These are phyloP conservation scores for Dryadomyces sulphureus DNA, from an alignment of 2,329 filamentous ascomycete genomes.

Conservation along the genomic window DNA sequence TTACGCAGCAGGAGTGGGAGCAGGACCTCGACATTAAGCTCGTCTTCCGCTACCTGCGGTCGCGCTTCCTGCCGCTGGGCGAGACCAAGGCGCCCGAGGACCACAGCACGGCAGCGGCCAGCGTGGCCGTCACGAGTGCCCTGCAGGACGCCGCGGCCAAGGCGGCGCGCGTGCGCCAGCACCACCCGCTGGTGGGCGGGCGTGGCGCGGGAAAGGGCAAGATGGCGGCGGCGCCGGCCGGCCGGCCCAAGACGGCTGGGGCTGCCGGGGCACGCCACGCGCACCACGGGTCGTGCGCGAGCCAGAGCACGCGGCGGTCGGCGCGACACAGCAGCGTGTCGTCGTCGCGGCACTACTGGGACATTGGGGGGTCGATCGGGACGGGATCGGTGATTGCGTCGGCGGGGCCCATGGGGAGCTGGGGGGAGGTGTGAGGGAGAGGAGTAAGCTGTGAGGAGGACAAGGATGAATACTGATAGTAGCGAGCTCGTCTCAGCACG, in stretches of 20 bases:
- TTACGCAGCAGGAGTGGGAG: slow-evolving; percentile 79
- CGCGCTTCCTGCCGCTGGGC: slow-evolving; percentile 47
- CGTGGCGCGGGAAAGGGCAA: slow-evolving; percentile 5
- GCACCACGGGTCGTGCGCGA: slow-evolving; percentile 58
- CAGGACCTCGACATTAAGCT: slow-evolving; percentile 79
- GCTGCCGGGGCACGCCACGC: slow-evolving; percentile 26
- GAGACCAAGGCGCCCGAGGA: neutral
- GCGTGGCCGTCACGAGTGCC: slow-evolving; percentile 24
- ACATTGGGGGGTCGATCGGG: slow-evolving; percentile 67
- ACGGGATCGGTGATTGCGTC: slow-evolving; percentile 58
- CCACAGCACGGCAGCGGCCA: slow-evolving; percentile 22
- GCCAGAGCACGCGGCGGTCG: slow-evolving; percentile 68
- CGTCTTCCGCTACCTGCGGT: slow-evolving; percentile 76
- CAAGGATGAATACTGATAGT: too few species aligned
- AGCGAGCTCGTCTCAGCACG: too few species aligned
- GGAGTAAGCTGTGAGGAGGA: neutral
- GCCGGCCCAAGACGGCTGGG: slow-evolving; percentile 9
- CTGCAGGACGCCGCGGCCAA: slow-evolving; percentile 57
- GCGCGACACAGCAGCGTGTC: slow-evolving; percentile 54
- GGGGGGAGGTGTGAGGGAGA: slow-evolving; percentile 52
- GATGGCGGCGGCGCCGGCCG: slow-evolving; percentile 31
- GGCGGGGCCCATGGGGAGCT: slow-evolving; percentile 56
- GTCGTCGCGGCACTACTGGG: slow-evolving; percentile 80
- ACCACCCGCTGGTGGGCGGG: slow-evolving; percentile 71
- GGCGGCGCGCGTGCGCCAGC: slow-evolving; percentile 70